phyloP scores from a whole-genome alignment of 2,329 filamentous ascomycete species.

The Colletotrichum sp. region DNA sequence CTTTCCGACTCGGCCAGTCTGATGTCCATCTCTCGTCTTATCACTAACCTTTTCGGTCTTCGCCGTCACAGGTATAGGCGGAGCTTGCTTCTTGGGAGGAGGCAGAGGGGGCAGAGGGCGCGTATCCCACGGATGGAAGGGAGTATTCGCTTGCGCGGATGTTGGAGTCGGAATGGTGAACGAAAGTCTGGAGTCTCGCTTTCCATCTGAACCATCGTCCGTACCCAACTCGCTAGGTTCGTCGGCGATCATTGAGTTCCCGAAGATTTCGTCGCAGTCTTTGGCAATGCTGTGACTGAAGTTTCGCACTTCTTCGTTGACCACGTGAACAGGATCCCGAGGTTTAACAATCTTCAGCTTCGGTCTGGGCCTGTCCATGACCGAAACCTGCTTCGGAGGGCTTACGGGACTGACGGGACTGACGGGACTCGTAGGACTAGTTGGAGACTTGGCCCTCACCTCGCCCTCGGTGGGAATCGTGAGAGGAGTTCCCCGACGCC shows the following conservation, averaged over 20 bases:
- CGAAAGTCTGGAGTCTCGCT: conserved; percentile 46
- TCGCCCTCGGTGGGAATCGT: background rate
- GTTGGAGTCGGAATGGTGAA: conserved; percentile 41
- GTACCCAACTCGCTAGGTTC: conserved; percentile 32
- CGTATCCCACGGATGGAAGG: conserved; percentile 45
- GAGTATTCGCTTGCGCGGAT: conserved; percentile 32
- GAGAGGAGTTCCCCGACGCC: background rate
- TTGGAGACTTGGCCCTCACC: background rate
- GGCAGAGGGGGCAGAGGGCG: conserved; percentile 59
- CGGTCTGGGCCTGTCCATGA: conserved; percentile 22
- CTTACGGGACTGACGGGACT: background rate
- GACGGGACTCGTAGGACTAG: background rate
- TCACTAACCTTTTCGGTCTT: background rate
- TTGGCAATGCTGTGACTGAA: conserved; percentile 86
- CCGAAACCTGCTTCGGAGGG: conserved; percentile 4
- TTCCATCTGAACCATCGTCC: conserved; percentile 33
- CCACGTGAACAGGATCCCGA: conserved; percentile 30
- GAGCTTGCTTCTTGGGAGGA: conserved; percentile 11
- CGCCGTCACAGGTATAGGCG: background rate
- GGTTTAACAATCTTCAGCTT: conserved; percentile 27
- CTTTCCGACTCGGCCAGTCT: conserved; percentile 18
- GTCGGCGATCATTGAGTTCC: conserved; percentile 60
- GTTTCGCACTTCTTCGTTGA: conserved; percentile 80
- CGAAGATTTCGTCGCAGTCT: conserved; percentile 89
- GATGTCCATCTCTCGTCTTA: background rate